phyloP scores from a whole-genome alignment of 106 monocot species.

The Xerophyta viscosa region DNA sequence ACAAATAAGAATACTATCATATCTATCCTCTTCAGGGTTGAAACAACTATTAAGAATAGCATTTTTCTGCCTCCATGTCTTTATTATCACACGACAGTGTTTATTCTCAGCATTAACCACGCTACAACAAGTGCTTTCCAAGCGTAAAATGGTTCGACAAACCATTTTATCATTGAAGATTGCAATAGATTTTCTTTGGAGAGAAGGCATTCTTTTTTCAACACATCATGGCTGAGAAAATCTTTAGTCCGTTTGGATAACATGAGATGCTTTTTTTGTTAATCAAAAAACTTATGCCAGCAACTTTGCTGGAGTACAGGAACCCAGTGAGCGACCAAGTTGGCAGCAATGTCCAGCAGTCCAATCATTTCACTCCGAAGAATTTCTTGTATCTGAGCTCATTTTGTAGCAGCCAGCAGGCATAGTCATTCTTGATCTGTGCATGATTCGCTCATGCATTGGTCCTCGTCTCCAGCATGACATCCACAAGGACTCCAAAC shows the following conservation, averaged over 20 bases:
- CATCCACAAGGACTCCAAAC: not conserved
- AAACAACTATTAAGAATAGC: too few relatives aligned
- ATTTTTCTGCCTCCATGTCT: too few relatives aligned
- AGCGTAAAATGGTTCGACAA: too few relatives aligned
- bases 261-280: not conserved
- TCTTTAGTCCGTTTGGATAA: constrained; percentile 6
- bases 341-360: constrained; percentile 3
- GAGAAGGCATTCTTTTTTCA: constrained; percentile 1
- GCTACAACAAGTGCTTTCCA: too few relatives aligned
- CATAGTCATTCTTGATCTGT: not conserved
- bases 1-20: too few relatives aligned
- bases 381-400: constrained; percentile 6
- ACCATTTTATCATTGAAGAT: not conserved
- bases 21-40: too few relatives aligned
- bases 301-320: constrained; percentile 1
- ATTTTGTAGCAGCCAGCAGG: constrained; percentile 5
- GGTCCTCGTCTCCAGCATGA: constrained; percentile 7
- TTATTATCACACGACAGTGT: too few relatives aligned
- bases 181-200: constrained; percentile 2
- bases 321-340: constrained; percentile 6
- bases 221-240: not conserved
- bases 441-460: constrained; percentile 1
- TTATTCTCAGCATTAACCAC: too few relatives aligned
- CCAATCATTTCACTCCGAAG: constrained; percentile 9
- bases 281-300: constrained; percentile 6